phyloP scores from a whole-genome alignment of 208 protist species.

The Wallacemonas sp. region DNA sequence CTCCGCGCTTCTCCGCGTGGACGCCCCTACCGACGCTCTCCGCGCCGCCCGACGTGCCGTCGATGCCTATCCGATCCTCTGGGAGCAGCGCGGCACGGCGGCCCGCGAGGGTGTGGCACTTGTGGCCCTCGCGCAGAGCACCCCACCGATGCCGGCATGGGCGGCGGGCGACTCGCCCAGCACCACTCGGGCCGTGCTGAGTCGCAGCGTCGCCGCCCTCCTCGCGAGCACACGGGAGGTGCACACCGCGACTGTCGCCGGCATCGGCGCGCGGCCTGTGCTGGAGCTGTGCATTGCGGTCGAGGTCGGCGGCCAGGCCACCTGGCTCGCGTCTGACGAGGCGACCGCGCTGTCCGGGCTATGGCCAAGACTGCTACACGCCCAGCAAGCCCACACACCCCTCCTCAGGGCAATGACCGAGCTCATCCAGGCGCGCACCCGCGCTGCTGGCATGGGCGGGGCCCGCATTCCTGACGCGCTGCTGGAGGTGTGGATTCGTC shows the following conservation, averaged over 20 bases:
- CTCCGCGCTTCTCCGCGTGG: not conserved
- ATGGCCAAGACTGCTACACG: not conserved
- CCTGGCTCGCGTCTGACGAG: not conserved
- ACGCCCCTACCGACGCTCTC: not conserved
- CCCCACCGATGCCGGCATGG: not conserved
- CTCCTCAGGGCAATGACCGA: slow-evolving; percentile 9
- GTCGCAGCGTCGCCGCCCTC: not conserved
- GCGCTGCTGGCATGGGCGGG: not conserved
- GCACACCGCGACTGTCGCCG: not conserved
- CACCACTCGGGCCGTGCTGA: not conserved
- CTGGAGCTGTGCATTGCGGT: slow-evolving; percentile 13
- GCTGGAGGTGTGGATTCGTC: slow-evolving; percentile 60
- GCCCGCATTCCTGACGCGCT: slow-evolving; percentile 47
- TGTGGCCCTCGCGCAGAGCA: not conserved
- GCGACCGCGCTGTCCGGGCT: not conserved
- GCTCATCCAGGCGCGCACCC: not conserved
- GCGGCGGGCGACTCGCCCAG: not conserved
- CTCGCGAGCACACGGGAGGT: not conserved
- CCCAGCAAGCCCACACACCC: not conserved
- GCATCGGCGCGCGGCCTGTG: not conserved
- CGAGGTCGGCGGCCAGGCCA: not conserved
- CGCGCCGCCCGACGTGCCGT: not conserved
- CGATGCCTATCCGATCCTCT: slow-evolving; percentile 18
- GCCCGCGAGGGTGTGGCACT: slow-evolving; percentile 2
- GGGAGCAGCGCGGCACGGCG: slow-evolving; percentile 15